Evolutionary conservation across 106 monocot genomes (phyloP).

Genomic region (Acorus gramineus): DNA sequence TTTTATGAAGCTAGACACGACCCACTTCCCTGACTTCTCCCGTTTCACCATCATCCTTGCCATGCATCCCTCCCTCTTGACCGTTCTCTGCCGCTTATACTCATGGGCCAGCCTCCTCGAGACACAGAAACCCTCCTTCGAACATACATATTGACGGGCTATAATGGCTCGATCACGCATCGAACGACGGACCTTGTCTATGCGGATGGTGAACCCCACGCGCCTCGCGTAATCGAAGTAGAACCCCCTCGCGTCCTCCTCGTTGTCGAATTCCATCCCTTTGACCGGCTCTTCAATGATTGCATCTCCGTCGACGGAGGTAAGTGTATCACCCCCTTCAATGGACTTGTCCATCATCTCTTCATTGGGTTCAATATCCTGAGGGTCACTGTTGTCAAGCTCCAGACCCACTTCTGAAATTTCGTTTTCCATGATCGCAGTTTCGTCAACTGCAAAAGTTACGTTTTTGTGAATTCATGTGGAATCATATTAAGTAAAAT

Average conservation of each 20-base stretch:
- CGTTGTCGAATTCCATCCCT: slow-evolving; percentile 1
- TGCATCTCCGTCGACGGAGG: too few species aligned
- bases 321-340: too few species aligned
- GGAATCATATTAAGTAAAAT: too few species aligned
- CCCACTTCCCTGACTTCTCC: background rate
- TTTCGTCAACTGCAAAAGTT: too few species aligned
- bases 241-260: background rate
- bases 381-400: too few species aligned
- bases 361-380: too few species aligned
- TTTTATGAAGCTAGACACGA: background rate
- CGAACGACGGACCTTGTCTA: background rate
- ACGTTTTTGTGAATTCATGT: too few species aligned
- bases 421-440: too few species aligned
- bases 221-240: background rate
- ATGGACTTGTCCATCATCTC: too few species aligned
- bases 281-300: background rate
- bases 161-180: background rate
- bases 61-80: background rate
- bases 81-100: background rate
- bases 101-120: background rate
- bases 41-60: background rate
- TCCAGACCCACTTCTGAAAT: too few species aligned
- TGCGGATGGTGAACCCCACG: background rate
- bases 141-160: background rate
- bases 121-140: background rate